Evolutionary conservation across 192 early-diverging fungal genomes (phyloP).

Genomic region (Jimgerdemannia flammicorona): DNA sequence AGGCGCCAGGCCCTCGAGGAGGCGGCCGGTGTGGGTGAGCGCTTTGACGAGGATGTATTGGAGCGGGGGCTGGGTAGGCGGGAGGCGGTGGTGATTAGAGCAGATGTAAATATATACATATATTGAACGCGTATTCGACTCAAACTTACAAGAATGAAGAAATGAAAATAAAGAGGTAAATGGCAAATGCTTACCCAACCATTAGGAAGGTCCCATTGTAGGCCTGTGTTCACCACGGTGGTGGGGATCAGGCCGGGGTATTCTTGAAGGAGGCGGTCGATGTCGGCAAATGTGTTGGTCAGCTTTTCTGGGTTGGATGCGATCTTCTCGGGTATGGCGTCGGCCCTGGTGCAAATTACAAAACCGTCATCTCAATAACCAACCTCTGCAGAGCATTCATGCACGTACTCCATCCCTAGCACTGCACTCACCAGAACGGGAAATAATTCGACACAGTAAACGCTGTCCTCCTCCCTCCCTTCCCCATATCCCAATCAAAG

Average conservation of each 20-base stretch:
- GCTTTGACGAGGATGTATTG: constrained; percentile 53
- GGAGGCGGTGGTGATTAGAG: too few species aligned
- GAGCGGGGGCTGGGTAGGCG: constrained; percentile 40
- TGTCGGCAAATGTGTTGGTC: constrained; percentile 33
- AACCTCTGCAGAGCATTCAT: too few species aligned
- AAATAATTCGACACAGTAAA: constrained; percentile 51
- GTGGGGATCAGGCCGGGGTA: constrained; percentile 62
- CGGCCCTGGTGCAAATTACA: constrained; percentile 13
- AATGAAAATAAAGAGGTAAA: too few species aligned
- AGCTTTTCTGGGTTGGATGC: constrained; percentile 20
- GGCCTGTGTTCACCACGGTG: constrained; percentile 48
- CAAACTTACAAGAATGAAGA: too few species aligned
- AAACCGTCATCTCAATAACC: background rate
- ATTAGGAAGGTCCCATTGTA: constrained; percentile 77
- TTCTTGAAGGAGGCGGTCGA: constrained; percentile 25
- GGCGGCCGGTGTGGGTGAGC: constrained; percentile 25
- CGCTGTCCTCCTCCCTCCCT: constrained; percentile 17
- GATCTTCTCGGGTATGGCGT: constrained; percentile 17
- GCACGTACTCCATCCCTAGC: too few species aligned
- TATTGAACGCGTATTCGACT: too few species aligned
- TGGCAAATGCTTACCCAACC: constrained; percentile 39
- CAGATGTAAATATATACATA: too few species aligned
- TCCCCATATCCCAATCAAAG: constrained; percentile 54
- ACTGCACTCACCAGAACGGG: constrained; percentile 56
- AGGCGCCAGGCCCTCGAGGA: background rate